phyloP scores from a whole-genome alignment of 73 alveolate species.

The Uronychia binucleata region DNA sequence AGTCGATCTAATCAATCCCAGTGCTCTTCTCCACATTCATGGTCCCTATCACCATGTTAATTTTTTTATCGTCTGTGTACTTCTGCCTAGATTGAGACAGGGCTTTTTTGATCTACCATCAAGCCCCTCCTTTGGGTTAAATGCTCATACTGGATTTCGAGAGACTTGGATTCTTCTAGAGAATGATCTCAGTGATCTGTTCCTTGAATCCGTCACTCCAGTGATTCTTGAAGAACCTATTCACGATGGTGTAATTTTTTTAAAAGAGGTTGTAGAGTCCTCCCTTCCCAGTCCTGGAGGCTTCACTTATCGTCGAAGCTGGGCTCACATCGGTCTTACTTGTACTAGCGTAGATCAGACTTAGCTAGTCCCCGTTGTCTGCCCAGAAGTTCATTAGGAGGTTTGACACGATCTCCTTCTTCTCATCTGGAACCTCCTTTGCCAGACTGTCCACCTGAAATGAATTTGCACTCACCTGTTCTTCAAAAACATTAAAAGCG shows the following conservation, averaged over 20 bases:
- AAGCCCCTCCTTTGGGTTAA: neutral
- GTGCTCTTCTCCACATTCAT: conserved; percentile 16
- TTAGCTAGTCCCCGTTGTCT: conserved; percentile 88
- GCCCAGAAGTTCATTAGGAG: conserved; percentile 63
- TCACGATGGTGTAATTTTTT: conserved; percentile 1
- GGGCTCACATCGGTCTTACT: neutral
- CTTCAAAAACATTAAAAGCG: conserved; percentile 21
- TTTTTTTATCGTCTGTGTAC: conserved; percentile 6
- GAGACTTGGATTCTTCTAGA: conserved; percentile 3
- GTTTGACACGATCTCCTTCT: neutral
- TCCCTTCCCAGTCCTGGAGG: conserved; percentile 15
- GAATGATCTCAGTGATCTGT: conserved; percentile 7
- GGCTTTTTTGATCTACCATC: neutral
- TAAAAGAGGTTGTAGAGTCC: neutral
- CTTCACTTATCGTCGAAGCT: conserved; percentile 13
- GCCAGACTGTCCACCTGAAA: neutral
- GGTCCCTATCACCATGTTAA: neutral
- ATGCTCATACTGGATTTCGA: neutral
- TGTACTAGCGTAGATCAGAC: conserved; percentile 91
- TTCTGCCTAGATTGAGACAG: neutral
- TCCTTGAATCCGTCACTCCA: conserved; percentile 10
- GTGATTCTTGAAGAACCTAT: conserved; percentile 16
- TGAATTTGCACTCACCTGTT: neutral
- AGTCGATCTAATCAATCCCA: neutral
- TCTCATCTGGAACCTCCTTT: neutral